Evolutionary conservation across 164 flowering plant species (phyloP).

Genomic region (Stephania yunnanensis): DNA sequence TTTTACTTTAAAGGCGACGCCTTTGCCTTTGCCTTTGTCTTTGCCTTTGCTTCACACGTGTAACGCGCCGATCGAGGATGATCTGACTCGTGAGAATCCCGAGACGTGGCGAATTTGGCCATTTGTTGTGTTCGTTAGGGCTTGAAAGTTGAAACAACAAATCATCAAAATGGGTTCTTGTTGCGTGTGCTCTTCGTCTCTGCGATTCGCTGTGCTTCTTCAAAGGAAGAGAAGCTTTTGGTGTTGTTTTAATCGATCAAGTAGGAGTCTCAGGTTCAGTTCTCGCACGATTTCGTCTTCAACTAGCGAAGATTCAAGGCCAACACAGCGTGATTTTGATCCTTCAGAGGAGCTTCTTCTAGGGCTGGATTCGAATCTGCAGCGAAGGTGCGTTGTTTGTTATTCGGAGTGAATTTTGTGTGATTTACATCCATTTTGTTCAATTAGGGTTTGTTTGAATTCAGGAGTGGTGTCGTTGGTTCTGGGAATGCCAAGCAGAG

Average conservation of each 20-base stretch:
- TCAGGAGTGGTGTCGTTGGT: conserved; percentile 40
- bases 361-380: conserved; percentile 48
- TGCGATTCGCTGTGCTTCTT: neutral
- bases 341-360: conserved; percentile 58
- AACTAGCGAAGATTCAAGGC: conserved; percentile 22
- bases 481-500: conserved; percentile 34
- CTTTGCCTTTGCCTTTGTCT: too few relatives aligned
- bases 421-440: neutral
- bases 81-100: too few relatives aligned
- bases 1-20: too few relatives aligned
- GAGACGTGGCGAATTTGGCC: too few relatives aligned
- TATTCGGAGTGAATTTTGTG: too few relatives aligned
- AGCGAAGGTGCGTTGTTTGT: conserved; percentile 35
- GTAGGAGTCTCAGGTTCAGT: conserved; percentile 15
- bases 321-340: conserved; percentile 54
- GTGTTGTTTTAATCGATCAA: conserved; percentile 20
- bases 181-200: neutral
- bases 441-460: neutral
- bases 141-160: too few relatives aligned
- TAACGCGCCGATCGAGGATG: too few relatives aligned
- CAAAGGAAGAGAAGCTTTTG: conserved; percentile 15
- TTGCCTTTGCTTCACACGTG: too few relatives aligned
- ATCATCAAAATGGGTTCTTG: too few relatives aligned
- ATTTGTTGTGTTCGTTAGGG: too few relatives aligned
- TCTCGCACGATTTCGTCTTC: conserved; percentile 21